A percentile compares a stretch with the other conserved stretches of the same genome.
Conservation (phyloP, 768 basidiomycete species). For the Pulveroboletus ravenelii region DNA sequence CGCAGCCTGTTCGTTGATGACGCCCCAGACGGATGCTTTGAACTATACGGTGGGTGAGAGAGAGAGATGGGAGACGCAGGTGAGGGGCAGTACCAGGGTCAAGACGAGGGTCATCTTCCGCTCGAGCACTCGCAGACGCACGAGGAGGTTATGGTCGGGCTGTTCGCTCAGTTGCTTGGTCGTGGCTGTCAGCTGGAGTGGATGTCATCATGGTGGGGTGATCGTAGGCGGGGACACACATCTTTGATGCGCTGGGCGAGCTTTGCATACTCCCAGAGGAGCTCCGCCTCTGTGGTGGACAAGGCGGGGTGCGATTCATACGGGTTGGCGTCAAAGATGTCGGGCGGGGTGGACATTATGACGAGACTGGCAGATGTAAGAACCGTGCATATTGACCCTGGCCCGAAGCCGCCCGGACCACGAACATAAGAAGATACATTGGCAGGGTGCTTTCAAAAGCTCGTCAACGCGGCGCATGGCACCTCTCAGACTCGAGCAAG, state of each 20-base stretch:
- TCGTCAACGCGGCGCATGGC: conserved; percentile 1
- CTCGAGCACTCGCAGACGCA: conserved; percentile 75
- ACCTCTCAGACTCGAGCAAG: no score
- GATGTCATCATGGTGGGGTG: neutral
- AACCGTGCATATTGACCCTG: no score
- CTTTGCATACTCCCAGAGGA: conserved; percentile 92
- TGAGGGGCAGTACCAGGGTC: conserved; percentile 59
- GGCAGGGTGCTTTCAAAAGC: no score
- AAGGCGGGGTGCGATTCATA: conserved; percentile 69
- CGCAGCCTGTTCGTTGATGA: conserved; percentile 73
- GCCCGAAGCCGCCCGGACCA: no score
- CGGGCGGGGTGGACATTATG: neutral
- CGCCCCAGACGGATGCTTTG: conserved; percentile 95
- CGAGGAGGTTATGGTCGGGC: conserved; percentile 74
- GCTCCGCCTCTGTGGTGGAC: conserved; percentile 64
- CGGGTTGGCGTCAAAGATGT: conserved; percentile 54
- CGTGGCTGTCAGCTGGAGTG: conserved; percentile 52
- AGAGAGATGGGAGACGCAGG: neutral
- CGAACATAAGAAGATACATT: no score
- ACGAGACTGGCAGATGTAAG: no score
- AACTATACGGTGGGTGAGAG: conserved; percentile 48
- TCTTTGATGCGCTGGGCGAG: conserved; percentile 74
- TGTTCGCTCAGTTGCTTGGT: conserved; percentile 68
- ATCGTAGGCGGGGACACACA: conserved; percentile 39
- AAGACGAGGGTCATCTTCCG: conserved; percentile 93